Conservation (phyloP, 768 basidiomycete genomes). For the Cystofilobasidium macerans region DNA sequence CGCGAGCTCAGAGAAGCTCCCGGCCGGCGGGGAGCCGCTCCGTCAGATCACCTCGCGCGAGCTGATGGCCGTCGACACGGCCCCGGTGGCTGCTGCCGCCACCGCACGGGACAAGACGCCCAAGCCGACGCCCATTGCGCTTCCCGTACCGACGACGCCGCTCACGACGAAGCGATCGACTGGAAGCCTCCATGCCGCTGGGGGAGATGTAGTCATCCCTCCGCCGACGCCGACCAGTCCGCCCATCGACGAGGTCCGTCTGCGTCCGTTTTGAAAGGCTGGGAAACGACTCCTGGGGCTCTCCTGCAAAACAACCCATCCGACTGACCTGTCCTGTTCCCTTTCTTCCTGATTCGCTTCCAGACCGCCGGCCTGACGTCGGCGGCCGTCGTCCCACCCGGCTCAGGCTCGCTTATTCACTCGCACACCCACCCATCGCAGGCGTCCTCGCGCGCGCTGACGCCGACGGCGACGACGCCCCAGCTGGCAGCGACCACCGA, state of each 20-base stretch:
- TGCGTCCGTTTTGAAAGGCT: neutral
- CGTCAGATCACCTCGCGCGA: conserved; percentile 3
- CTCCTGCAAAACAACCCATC: no score
- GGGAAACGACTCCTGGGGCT: no score
- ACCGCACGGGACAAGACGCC: neutral
- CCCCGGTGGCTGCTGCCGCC: neutral
- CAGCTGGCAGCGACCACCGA: neutral
- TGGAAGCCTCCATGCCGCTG: neutral
- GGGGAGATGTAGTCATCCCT: conserved; percentile 5
- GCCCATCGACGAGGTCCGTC: conserved; percentile 21
- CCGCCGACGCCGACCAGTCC: conserved; percentile 11
- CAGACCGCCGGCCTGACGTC: conserved; percentile 26
- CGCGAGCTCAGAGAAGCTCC: no score
- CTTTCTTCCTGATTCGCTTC: neutral
- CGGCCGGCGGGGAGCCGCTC: neutral
- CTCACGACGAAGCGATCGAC: neutral
- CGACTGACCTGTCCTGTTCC: no score
- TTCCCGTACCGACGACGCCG: neutral
- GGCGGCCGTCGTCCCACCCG: conserved; percentile 24
- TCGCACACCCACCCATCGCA: conserved; percentile 4
- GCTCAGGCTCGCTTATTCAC: conserved; percentile 12
- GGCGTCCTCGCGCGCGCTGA: neutral
- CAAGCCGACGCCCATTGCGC: neutral
- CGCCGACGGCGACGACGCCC: conserved; percentile 1
- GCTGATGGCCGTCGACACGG: neutral